Conservation (phyloP, 2,329 filamentous ascomycete species). For the Aspergillus transmontanensis region DNA sequence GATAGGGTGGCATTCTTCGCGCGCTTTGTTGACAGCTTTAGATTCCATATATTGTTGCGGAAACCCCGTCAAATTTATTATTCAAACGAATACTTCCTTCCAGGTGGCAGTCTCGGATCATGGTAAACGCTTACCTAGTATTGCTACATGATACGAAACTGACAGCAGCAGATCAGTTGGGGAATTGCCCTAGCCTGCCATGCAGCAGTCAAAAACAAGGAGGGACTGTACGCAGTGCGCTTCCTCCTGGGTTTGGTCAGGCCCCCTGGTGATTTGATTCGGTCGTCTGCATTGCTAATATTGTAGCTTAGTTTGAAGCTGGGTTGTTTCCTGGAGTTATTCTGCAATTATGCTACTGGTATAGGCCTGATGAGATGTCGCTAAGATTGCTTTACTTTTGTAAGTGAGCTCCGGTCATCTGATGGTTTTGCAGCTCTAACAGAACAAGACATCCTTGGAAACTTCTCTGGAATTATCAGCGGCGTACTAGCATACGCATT, state of each 20-base stretch:
- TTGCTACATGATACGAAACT: neutral
- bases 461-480: slow-evolving; percentile 45
- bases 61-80: slow-evolving; percentile 33
- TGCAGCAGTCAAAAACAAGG: slow-evolving; percentile 42
- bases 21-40: neutral
- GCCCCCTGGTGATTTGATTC: neutral
- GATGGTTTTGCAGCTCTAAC: slow-evolving; percentile 1
- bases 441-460: slow-evolving; percentile 42
- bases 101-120: slow-evolving; percentile 35
- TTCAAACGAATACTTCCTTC: slow-evolving; percentile 33
- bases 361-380: slow-evolving; percentile 49
- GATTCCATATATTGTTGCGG: slow-evolving; percentile 29
- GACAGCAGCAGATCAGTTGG: slow-evolving; percentile 20
- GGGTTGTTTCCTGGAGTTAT: slow-evolving; percentile 48
- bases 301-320: slow-evolving; percentile 33
- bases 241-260: slow-evolving; percentile 45
- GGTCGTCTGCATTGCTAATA: neutral
- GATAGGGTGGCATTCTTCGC: neutral
- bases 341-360: slow-evolving; percentile 51
- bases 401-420: slow-evolving; percentile 30
- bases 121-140: slow-evolving; percentile 8
- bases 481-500: slow-evolving; percentile 50
- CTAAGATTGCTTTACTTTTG: slow-evolving; percentile 51
- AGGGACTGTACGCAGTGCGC: slow-evolving; percentile 41
- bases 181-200: slow-evolving; percentile 38